These are phyloP conservation scores for Nadsonia fulvescens DNA, from an alignment of 805 yeast genomes.

Conservation along the genomic window DNA sequence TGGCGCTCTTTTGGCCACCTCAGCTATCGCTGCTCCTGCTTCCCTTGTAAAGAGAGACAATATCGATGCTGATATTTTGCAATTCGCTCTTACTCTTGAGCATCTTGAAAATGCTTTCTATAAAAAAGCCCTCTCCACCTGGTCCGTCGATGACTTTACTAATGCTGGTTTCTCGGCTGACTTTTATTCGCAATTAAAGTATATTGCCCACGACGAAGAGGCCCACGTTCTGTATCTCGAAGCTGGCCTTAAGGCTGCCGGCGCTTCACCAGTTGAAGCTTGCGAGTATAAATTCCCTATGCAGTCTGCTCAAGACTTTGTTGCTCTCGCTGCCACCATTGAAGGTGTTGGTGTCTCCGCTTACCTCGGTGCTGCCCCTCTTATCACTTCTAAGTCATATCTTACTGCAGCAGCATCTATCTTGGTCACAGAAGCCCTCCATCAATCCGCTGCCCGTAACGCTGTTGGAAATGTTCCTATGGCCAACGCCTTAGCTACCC, in stretches of 20 bases:
- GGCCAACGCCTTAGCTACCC: conserved; percentile 4
- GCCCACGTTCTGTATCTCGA: conserved; percentile 4
- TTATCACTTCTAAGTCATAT: conserved; percentile 2
- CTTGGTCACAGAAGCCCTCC: conserved; percentile 5
- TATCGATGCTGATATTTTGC: conserved; percentile 6
- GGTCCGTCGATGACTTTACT: conserved; percentile 2
- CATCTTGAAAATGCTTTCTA: conserved; percentile 6
- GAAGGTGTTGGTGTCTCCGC: conserved; percentile 6
- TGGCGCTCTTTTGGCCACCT: no score
- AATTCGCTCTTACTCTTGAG: conserved; percentile 7
- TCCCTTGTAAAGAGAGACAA: conserved; percentile 5
- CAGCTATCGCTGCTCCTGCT: conserved; percentile 8
- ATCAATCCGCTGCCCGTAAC: conserved; percentile 2
- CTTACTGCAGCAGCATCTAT: conserved; percentile 5
- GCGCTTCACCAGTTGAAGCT: conserved; percentile 5
- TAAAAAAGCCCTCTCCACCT: conserved; percentile 2
- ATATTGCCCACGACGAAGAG: conserved; percentile 6
- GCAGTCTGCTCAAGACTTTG: conserved; percentile 3
- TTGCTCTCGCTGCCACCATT: conserved; percentile 4
- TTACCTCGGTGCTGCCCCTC: conserved; percentile 6
- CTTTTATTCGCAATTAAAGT: conserved; percentile 5
- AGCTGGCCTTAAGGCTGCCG: conserved; percentile 2
- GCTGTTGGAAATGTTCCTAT: conserved; percentile 3
- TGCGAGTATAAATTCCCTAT: conserved; percentile 4
- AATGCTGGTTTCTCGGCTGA: conserved; percentile 6